These are phyloP conservation scores for Groenewaldozyma salmanticensis DNA, from an alignment of 805 yeast genomes.

Conservation along the genomic window DNA sequence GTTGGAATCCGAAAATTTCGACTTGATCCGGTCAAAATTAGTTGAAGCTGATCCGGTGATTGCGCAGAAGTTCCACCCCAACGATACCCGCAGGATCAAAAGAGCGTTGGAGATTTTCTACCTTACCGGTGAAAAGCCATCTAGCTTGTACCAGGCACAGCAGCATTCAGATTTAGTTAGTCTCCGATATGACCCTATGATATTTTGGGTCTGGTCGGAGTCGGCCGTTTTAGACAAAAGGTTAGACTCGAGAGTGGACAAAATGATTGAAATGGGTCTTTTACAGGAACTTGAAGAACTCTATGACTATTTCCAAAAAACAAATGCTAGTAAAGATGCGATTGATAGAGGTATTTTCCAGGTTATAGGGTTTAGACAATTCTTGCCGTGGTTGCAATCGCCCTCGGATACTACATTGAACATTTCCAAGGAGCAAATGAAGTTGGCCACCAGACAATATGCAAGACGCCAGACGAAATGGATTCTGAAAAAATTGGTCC, in stretches of 20 bases:
- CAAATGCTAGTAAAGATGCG: slow-evolving; percentile 17
- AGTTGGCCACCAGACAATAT: slow-evolving; percentile 71
- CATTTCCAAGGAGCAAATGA: slow-evolving; percentile 47
- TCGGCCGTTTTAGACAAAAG: slow-evolving; percentile 47
- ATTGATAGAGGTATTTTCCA: slow-evolving; percentile 81
- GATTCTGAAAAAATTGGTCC: slow-evolving; percentile 64
- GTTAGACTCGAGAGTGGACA: slow-evolving; percentile 71
- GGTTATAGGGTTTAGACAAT: slow-evolving; percentile 74
- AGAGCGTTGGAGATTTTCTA: slow-evolving; percentile 76
- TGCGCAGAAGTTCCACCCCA: slow-evolving; percentile 81
- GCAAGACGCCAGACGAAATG: slow-evolving; percentile 86
- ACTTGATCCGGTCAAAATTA: slow-evolving; percentile 37
- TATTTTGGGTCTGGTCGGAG: slow-evolving; percentile 77
- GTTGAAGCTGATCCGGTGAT: slow-evolving; percentile 55
- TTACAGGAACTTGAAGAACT: slow-evolving; percentile 56
- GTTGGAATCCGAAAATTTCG: slow-evolving; percentile 39
- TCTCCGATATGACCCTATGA: slow-evolving; percentile 31
- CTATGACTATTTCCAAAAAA: slow-evolving; percentile 29
- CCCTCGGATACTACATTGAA: slow-evolving; percentile 27
- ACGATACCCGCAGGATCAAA: slow-evolving; percentile 67
- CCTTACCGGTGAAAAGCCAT: slow-evolving; percentile 55
- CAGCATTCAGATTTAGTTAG: slow-evolving; percentile 10
- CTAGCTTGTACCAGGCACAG: slow-evolving; percentile 62
- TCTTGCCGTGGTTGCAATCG: slow-evolving; percentile 20
- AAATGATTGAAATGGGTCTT: slow-evolving; percentile 68